Percentiles rank a stretch among this genome's conserved stretches.
These are phyloP conservation scores for Lachancea nothofagi DNA, from an alignment of 805 yeast genomes.

Conservation along the genomic window DNA sequence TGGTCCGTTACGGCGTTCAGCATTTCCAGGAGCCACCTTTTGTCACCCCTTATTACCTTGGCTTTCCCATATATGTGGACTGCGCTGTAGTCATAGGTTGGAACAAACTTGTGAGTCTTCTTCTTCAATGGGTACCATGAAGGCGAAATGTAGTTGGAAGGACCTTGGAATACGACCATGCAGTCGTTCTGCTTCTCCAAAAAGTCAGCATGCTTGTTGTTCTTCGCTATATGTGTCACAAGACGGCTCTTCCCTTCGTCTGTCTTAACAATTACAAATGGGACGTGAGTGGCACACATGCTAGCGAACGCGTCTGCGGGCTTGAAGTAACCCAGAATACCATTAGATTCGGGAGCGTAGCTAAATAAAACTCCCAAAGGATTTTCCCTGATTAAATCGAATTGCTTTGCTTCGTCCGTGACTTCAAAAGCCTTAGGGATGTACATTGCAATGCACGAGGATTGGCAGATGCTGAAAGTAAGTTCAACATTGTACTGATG, in stretches of 20 bases:
- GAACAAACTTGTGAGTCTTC: constrained; percentile 56
- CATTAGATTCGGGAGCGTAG: constrained; percentile 1
- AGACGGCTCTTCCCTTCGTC: constrained; percentile 37
- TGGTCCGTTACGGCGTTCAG: constrained; percentile 41
- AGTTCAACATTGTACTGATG: too few species aligned
- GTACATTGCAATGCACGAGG: too few species aligned
- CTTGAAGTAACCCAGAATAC: constrained; percentile 2
- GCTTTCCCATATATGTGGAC: constrained; percentile 54
- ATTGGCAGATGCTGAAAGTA: too few species aligned
- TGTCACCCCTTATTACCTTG: constrained; percentile 38
- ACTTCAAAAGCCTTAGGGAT: constrained; percentile 26
- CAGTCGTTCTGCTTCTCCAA: constrained; percentile 38
- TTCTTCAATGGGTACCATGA: constrained; percentile 53
- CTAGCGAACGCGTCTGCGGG: constrained; percentile 35
- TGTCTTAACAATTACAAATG: constrained; percentile 41
- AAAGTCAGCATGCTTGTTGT: constrained; percentile 45
- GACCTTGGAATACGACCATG: constrained; percentile 48
- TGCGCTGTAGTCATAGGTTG: constrained; percentile 62
- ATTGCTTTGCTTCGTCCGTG: constrained; percentile 35
- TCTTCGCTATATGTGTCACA: constrained; percentile 50
- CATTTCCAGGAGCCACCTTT: constrained; percentile 42
- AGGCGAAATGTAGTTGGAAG: constrained; percentile 51
- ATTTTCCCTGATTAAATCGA: constrained; percentile 38
- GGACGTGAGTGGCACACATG: constrained; percentile 51
- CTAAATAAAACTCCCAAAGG: constrained; percentile 49